These are phyloP conservation scores for Panicum miliaceum DNA, from an alignment of 176 grass and related monocot species.

Conservation along the genomic window DNA sequence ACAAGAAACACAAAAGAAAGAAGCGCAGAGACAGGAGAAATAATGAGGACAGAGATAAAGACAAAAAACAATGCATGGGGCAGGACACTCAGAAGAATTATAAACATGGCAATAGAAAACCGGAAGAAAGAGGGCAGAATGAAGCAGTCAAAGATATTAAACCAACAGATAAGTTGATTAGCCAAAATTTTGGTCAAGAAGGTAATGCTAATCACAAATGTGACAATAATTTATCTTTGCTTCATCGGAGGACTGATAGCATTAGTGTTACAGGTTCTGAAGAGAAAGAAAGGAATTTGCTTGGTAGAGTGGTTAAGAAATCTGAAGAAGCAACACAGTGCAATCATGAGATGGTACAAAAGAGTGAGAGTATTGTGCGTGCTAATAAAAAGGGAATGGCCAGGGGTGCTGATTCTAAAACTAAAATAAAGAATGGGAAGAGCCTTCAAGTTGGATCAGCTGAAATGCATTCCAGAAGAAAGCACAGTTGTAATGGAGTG, in stretches of 20 bases:
- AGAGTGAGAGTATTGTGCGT: conserved; percentile 6
- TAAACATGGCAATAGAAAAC: conserved; percentile 15
- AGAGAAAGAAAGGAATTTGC: conserved; percentile 45
- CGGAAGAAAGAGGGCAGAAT: conserved; percentile 29
- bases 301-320: conserved; percentile 24
- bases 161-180: conserved; percentile 40
- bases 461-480: conserved; percentile 28
- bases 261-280: conserved; percentile 27
- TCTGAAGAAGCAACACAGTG: background rate
- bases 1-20: conserved; percentile 47
- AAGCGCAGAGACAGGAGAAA: conserved; percentile 45
- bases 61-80: conserved; percentile 20
- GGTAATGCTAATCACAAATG: conserved; percentile 36
- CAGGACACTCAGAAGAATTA: conserved; percentile 15
- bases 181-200: conserved; percentile 29
- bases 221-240: conserved; percentile 22
- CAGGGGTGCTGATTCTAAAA: conserved; percentile 22
- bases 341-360: conserved; percentile 28
- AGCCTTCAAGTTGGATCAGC: conserved; percentile 17
- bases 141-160: conserved; percentile 49
- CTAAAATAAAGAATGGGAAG: conserved; percentile 40
- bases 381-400: conserved; percentile 26
- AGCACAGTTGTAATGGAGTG: conserved; percentile 1
- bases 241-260: conserved; percentile 27
- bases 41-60: conserved; percentile 28